Evolutionary conservation across 1,139 yeast genomes (phyloP), one percentile per base, ranked within the genome.

Genomic region (Blastobotrys arbuscula): DNA sequence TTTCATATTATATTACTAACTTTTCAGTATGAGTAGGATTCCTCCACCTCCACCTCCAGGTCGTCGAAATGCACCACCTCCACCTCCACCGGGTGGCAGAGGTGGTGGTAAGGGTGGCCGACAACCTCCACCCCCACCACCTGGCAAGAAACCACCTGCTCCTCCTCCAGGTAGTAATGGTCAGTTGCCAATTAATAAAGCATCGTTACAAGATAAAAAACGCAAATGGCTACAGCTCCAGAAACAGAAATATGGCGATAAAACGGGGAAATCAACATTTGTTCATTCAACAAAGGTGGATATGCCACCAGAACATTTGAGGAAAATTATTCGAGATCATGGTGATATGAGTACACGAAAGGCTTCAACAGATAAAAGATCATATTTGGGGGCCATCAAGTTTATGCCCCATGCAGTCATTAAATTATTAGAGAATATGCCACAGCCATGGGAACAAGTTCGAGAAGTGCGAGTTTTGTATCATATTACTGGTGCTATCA

Each of bases 361-460:
- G 54, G 85, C 87, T 39, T 83, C 94, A n/a, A 79, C 85, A 9
- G 97, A 92, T 60, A 90, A 90, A 63, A 73, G 94, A 50, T 80
- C 97, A 0, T 90, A 87, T 60, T 68, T 94, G 24, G 97, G 97
- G 0, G 92, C 97, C 0, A 72, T 94, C 51, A 92, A 90, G 66
- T 94, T 84, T 67, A 78, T 94, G 82, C 99, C 99, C 0, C 97
- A 92, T 68, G 97, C 98, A 0, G 78, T 90, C 1, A 66, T 89
- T 53, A 94, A 94, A 65, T 74, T 94, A 34, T 64, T 94, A 44
- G 98, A 94, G 61, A 90, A 89, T 60, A 92, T 94, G 92, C 99
- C 99, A 0, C 96, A 89, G 63, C 99, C 99, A 1, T 94, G 99
- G 99, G 97, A 94, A 65, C 79, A 79, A 52, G 72, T 77, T 1